Evolutionary conservation across 208 protist species (phyloP), one percentile per base, ranked within the genome.

Genomic region (Trypanosoma cruzi): DNA sequence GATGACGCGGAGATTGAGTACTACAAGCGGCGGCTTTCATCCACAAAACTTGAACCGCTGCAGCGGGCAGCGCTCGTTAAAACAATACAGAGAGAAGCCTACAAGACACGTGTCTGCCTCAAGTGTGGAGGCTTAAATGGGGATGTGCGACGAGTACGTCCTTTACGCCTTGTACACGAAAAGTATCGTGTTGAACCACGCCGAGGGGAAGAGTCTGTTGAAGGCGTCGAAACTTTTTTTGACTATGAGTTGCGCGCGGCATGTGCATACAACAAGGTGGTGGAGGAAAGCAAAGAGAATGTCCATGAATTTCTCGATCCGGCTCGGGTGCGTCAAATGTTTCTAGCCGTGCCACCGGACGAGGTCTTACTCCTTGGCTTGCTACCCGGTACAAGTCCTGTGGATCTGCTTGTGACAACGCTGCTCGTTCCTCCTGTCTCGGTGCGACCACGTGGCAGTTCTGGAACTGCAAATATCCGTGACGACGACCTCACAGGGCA

Each of bases 401-500:
- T 98, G 50, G 64, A 94, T 53, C 75, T 99, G 14, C 92, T 99
- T 42, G 59, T 99, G 18, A 94, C 78, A 40, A 79, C 92, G 34
- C 54, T 99, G 3, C 72, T 99, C 8, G 98, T 99, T 1, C 99
- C 99, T 7, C 99, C 99, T 0, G 88, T 98, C 6, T 94, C 77
- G 31, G 98, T 99, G 73, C 88, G 99, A 46, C 99, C 99, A 18
- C 98, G 97, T 14, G 97, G 98, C 2, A 85, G 28, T 31, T 36
- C 73, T 16, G 90, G 86, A 29, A 90, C 81, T 1, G 36, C 55
- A 26, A 77, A 82, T 34, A 68, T 85, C 29, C 99, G 98, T 67
- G 99, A 99, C 64, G 99, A 99, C 79, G 99, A 99, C 81, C 67
- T 99, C 10, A 99, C 99, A 18, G 94, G 96, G 62, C 98, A 98